These are phyloP conservation scores for Aspergillus melleus DNA, from an alignment of 2,329 filamentous ascomycete species.

Conservation along the genomic window DNA sequence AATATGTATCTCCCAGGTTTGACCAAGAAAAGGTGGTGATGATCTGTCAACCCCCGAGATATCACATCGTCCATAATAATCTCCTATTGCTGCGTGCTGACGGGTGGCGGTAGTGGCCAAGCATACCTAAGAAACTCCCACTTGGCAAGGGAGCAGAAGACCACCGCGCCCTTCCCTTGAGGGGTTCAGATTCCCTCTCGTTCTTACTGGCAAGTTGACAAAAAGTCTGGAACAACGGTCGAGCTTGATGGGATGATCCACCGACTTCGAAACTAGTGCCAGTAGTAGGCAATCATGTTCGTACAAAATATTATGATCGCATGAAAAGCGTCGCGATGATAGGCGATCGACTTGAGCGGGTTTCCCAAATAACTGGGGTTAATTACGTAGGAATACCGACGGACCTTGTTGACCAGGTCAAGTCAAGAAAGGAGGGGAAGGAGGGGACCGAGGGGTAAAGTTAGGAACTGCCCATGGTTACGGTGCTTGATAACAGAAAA, in stretches of 20 bases:
- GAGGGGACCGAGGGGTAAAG: constrained; percentile 16
- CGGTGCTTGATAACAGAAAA: not conserved
- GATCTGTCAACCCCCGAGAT: constrained; percentile 19
- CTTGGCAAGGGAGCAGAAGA: not conserved
- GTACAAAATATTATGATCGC: constrained; percentile 1
- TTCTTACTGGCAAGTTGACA: not conserved
- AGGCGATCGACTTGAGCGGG: constrained; percentile 7
- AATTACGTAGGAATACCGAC: constrained; percentile 6
- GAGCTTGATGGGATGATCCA: constrained; percentile 14
- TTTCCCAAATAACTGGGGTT: constrained; percentile 7
- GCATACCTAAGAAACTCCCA: constrained; percentile 1
- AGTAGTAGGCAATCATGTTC: constrained; percentile 11
- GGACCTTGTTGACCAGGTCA: constrained; percentile 3
- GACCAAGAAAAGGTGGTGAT: constrained; percentile 1
- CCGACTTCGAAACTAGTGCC: constrained; percentile 3
- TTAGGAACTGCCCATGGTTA: not conserved
- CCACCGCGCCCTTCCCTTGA: not conserved
- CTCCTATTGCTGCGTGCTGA: constrained; percentile 19
- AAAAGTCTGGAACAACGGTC: constrained; percentile 19
- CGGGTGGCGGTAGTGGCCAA: constrained; percentile 16
- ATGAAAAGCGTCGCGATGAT: not conserved
- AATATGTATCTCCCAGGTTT: too few relatives aligned
- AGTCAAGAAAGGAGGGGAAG: constrained; percentile 9
- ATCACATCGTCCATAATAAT: constrained; percentile 18
- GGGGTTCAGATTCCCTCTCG: not conserved